Base-by-base conservation (phyloP, 371 early-diverging fungal genomes). In the Enterospora canceri region DNA sequence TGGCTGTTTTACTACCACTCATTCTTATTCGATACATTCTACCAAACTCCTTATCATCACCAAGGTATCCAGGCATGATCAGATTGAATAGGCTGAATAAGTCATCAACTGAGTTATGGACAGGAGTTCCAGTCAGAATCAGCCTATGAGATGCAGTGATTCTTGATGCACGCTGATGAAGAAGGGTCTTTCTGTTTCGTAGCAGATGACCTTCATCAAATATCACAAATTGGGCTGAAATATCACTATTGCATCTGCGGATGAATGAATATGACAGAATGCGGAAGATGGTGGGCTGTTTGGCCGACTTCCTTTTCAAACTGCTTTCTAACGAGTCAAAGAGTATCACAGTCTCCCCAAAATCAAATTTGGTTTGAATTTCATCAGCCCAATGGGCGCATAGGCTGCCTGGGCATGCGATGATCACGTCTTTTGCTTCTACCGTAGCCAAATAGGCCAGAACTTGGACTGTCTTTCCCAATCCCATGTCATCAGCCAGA, bases 161-260 rank as follows among this genome's bases (percentile, higher is more conserved):
- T 88, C 0, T 90, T 86, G 72, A 86, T 86, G 33, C 90, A 66
- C 85, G 82, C 67, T 86, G 84, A 81, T 91, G 93, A 26, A 94
- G 85, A 68, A 92, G 89, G 28, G 97, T 90, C 60, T 86, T 85
- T 16, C 88, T 86, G 76, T 95, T 99, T 78, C 91, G 90, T 77
- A 99, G 93, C 34, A 92, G 85, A 77, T 99, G 99, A 0, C 97
- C 99, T 83, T 99, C 99, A 80, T 99, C 99, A 34, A 99, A 80
- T 64, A 95, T 86, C 70, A 91, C 88, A 76, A 92, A 97, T 8
- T 26, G 2, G 28, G 2, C 47, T 16, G 4, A 18, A n/a, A 58
- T 8, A 40, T 55, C 19, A 4, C 18, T 47, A 18, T 58, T 64
- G 15, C 55, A 24, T 65, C 60, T 65, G 28, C 66, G 56, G 5